Evolutionary conservation across 495 filamentous ascomycete species (phyloP).

Genomic region (Penicillium tannophilum): DNA sequence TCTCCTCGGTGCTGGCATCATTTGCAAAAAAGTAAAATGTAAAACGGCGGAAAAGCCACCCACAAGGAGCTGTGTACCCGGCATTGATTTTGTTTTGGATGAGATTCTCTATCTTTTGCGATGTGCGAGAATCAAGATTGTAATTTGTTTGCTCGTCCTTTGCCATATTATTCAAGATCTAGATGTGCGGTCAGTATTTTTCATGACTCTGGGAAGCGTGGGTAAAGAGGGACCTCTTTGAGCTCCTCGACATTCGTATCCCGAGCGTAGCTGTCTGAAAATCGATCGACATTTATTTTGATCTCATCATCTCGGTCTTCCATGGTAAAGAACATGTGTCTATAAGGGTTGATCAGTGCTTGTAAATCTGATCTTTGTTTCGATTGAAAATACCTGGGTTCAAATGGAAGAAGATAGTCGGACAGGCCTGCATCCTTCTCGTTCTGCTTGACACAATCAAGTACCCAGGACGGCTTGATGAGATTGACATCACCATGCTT

Average conservation of each 20-base stretch:
- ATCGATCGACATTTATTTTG: conserved; percentile 66
- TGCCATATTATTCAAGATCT: conserved; percentile 53
- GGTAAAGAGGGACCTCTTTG: conserved; percentile 39
- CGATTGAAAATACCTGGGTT: conserved; percentile 54
- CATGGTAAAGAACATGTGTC: conserved; percentile 60
- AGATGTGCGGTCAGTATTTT: neutral
- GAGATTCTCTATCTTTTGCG: conserved; percentile 57
- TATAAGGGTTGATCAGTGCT: conserved; percentile 10
- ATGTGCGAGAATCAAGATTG: conserved; percentile 37
- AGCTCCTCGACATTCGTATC: conserved; percentile 70
- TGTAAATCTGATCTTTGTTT: neutral
- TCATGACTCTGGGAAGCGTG: neutral
- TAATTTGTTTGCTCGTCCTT: conserved; percentile 27
- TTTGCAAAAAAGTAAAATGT: conserved; percentile 51
- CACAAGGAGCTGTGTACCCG: conserved; percentile 46
- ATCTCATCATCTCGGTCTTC: conserved; percentile 46
- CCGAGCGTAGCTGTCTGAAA: conserved; percentile 80
- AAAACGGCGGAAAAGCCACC: conserved; percentile 69
- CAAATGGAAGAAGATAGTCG: conserved; percentile 66
- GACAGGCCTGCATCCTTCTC: conserved; percentile 61
- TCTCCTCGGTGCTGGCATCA: neutral
- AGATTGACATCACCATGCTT: conserved; percentile 70
- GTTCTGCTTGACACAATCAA: conserved; percentile 74
- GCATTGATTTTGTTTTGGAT: conserved; percentile 49
- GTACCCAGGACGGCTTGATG: conserved; percentile 78